Base-by-base conservation (phyloP, 139 green algal species). In the Tetraselmis striata region DNA sequence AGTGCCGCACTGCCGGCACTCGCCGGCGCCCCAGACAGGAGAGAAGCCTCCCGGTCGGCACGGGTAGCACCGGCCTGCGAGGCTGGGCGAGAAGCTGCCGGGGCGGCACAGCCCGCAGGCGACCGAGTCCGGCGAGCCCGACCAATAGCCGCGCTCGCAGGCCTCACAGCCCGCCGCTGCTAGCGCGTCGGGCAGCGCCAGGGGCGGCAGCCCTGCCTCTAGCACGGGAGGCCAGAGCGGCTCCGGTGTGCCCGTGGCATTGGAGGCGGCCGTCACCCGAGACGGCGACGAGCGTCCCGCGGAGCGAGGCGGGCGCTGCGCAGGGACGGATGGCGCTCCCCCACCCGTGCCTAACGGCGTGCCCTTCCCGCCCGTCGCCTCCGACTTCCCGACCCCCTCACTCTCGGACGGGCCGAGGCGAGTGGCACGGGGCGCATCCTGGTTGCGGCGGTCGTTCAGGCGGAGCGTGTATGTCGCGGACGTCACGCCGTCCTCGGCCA, bases 401-500 rank as follows among this genome's bases (percentile, higher is more conserved):
- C n/a, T n/a, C n/a, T n/a, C n/a, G n/a, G n/a, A n/a, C n/a, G n/a
- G n/a, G 45, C 45, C 45, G 18, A 18, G 11, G 45, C 11, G 18
- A 18, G 11, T 5, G 45, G 45, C 11, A 18, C 45, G 45, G 45
- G 45, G 45, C 11, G 45, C 5, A 5, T 67, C 45, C 45, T 25
- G 11, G 5, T 25, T 18, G 18, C 45, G 5, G 11, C 11, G 45
- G 18, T 67, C 11, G 18, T 25, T 5, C 18, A 67, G 45, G 45
- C 45, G 45, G 45, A 67, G 45, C 11, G 45, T 67, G 79, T 91
- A 92, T 31, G 83, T 79, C 1, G 75, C 30, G 1, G 88, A 90
- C 0, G 88, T 91, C n/a, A 90, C 86, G 0, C 84, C 87, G 30
- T 92, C 89, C 74, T 91, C 87, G 0, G 87, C 89, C n/a, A 91